Evolutionary conservation across 2,329 filamentous ascomycete genomes (phyloP).

Genomic region (Drechslerella coelobrocha): DNA sequence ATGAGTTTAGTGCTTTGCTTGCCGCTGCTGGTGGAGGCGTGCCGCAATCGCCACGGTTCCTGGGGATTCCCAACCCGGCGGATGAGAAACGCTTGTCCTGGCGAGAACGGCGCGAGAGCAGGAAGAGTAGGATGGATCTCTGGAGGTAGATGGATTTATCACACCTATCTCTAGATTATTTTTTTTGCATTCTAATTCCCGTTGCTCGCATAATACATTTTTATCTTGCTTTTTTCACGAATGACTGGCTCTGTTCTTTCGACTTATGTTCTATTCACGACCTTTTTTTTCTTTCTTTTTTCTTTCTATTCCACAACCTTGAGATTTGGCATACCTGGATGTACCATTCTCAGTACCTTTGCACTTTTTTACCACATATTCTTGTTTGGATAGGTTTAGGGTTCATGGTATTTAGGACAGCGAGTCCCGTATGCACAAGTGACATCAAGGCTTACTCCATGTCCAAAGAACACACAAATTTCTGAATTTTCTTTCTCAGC

Average conservation of each 20-base stretch:
- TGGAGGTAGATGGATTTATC: slow-evolving; percentile 47
- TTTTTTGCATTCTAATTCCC: not conserved
- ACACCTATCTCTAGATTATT: not conserved
- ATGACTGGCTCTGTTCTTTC: not conserved
- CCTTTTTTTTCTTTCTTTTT: slow-evolving; percentile 14
- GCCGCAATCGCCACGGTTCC: slow-evolving; percentile 41
- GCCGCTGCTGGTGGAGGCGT: slow-evolving; percentile 43
- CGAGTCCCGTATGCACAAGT: not conserved
- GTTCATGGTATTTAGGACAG: not conserved
- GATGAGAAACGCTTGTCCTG: slow-evolving; percentile 37
- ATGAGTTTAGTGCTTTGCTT: slow-evolving; percentile 51
- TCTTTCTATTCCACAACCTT: slow-evolving; percentile 13
- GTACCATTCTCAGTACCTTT: not conserved
- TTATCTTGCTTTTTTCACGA: not conserved
- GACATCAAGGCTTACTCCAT: not conserved
- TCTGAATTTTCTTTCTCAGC: not conserved
- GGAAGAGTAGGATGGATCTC: slow-evolving; percentile 53
- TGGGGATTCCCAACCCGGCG: slow-evolving; percentile 34
- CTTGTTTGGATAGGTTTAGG: not conserved
- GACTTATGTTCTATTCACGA: slow-evolving; percentile 9
- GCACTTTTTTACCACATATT: not conserved
- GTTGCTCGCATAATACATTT: not conserved
- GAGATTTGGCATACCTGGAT: not conserved
- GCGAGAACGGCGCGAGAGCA: slow-evolving; percentile 50
- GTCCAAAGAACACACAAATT: not conserved